phyloP scores from a whole-genome alignment of 1,284 basidiomycete genomes.

The Ceratobasidium papillatum region DNA sequence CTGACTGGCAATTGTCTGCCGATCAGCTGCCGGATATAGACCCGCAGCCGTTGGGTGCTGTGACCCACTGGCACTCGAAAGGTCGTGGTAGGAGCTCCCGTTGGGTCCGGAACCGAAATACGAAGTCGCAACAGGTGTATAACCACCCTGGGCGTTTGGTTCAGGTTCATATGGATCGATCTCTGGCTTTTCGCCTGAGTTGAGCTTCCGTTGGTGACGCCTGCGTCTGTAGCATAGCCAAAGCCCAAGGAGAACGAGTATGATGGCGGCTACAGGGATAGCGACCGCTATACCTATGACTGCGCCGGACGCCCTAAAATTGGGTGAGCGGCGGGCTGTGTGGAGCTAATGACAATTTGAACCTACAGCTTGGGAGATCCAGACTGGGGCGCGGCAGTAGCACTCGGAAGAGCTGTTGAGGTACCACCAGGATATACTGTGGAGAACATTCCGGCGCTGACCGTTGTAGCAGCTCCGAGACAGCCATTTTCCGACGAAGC shows the following conservation, averaged over 20 bases:
- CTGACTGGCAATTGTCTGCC: neutral
- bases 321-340: neutral
- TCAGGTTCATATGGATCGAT: constrained; percentile 15
- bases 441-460: constrained; percentile 24
- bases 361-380: neutral
- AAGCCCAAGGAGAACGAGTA: neutral
- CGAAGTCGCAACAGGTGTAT: constrained; percentile 10
- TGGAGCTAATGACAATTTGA: neutral
- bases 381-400: neutral
- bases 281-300: constrained; percentile 21
- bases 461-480: constrained; percentile 20
- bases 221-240: constrained; percentile 34
- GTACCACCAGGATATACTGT: constrained; percentile 33
- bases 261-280: neutral
- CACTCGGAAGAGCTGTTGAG: neutral
- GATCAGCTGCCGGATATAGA: neutral
- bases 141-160: neutral
- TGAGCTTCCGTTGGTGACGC: neutral
- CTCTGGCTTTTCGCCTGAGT: constrained; percentile 9
- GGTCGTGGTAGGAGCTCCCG: neutral
- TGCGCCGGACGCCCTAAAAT: constrained; percentile 5
- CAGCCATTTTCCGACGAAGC: constrained; percentile 26
- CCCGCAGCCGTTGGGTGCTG: neutral
- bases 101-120: neutral
- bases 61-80: constrained; percentile 2